A percentile compares a stretch with the other conserved stretches of the same genome.
Conservation (phyloP, 2,329 filamentous ascomycete species). For the Rutstroemia sp. region DNA sequence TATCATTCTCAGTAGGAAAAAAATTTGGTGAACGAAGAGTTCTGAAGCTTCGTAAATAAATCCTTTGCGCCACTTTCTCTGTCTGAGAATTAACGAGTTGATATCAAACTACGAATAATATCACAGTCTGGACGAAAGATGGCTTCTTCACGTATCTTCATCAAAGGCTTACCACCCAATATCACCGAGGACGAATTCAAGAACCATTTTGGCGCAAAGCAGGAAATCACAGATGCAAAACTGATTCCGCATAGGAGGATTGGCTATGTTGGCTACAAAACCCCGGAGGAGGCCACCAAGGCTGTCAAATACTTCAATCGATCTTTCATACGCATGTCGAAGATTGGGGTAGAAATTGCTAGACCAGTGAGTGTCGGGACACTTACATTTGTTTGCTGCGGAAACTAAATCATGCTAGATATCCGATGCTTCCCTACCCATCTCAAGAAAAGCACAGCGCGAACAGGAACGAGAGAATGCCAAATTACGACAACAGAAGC, state of each 20-base stretch:
- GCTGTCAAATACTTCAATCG: slow-evolving; percentile 95
- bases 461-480: slow-evolving; percentile 27
- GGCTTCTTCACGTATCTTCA: slow-evolving; percentile 59
- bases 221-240: slow-evolving; percentile 83
- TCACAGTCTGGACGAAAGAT: slow-evolving; percentile 9
- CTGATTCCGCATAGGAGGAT: slow-evolving; percentile 84
- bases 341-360: slow-evolving; percentile 82
- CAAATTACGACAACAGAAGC: slow-evolving; percentile 17
- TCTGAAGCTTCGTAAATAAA: background rate
- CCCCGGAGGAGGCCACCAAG: slow-evolving; percentile 66
- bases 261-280: slow-evolving; percentile 92
- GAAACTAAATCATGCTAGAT: slow-evolving; percentile 19
- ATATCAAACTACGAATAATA: background rate
- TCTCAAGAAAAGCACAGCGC: slow-evolving; percentile 33
- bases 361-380: slow-evolving; percentile 55
- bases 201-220: slow-evolving; percentile 76
- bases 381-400: background rate
- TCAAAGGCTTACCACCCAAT: slow-evolving; percentile 78
- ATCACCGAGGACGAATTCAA: slow-evolving; percentile 79
- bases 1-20: background rate
- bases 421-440: slow-evolving; percentile 31
- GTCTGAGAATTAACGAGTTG: background rate
- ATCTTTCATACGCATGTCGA: slow-evolving; percentile 93
- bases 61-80: background rate
- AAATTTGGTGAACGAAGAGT: background rate